Percentiles rank a stretch among this genome's conserved stretches.
These are phyloP conservation scores for Aureobasidium melanogenum DNA, from an alignment of 2,329 filamentous ascomycete species.

Conservation along the genomic window DNA sequence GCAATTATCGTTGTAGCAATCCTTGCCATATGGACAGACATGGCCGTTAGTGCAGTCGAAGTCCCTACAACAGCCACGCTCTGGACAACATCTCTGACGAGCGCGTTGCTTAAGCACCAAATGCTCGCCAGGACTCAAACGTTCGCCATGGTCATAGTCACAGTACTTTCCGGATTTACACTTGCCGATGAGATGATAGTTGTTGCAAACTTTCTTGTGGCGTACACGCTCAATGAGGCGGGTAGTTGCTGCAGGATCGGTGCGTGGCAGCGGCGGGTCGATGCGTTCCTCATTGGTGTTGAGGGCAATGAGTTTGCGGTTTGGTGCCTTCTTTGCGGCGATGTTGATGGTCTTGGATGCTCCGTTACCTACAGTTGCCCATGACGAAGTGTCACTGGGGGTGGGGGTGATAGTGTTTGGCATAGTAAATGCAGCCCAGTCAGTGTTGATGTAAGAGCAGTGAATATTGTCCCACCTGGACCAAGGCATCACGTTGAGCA, in stretches of 20 bases:
- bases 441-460: not conserved
- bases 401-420: not conserved
- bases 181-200: slow-evolving; percentile 28
- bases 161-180: slow-evolving; percentile 34
- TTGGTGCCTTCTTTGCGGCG: slow-evolving; percentile 23
- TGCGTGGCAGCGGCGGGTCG: slow-evolving; percentile 28
- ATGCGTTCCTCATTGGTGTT: slow-evolving; percentile 36
- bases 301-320: slow-evolving; percentile 30
- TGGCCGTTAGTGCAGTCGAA: slow-evolving; percentile 36
- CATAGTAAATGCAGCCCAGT: not conserved
- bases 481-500: slow-evolving; percentile 23
- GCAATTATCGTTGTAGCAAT: slow-evolving; percentile 31
- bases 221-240: slow-evolving; percentile 23
- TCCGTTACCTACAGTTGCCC: slow-evolving; percentile 37
- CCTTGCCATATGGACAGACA: slow-evolving; percentile 27
- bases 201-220: slow-evolving; percentile 29
- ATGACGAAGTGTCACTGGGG: slow-evolving; percentile 15
- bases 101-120: slow-evolving; percentile 35
- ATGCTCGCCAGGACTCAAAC: slow-evolving; percentile 28
- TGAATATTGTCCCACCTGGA: slow-evolving; percentile 11
- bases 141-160: slow-evolving; percentile 34
- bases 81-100: slow-evolving; percentile 30
- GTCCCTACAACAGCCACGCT: slow-evolving; percentile 29
- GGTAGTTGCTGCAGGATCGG: slow-evolving; percentile 21
- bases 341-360: slow-evolving; percentile 32